Conservation (phyloP, 2,329 filamentous ascomycete species). For the Zymoseptoria ardabiliae region DNA sequence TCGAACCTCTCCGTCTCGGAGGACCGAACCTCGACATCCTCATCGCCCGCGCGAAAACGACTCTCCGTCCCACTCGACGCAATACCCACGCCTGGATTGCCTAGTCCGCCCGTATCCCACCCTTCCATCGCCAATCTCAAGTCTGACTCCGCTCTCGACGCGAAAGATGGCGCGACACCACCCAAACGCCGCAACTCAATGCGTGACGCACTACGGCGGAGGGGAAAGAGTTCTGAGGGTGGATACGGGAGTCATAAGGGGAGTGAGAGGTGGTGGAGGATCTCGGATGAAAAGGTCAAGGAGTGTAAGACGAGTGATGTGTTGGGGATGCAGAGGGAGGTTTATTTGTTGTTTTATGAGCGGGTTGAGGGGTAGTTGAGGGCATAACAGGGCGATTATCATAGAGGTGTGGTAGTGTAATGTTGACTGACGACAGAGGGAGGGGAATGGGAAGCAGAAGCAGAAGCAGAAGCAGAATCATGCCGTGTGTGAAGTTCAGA, state of each 20-base stretch:
- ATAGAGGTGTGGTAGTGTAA: background rate
- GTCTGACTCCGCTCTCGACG: too few species aligned
- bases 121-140: background rate
- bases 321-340: conserved; percentile 86
- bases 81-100: conserved; percentile 15
- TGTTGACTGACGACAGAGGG: background rate
- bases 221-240: background rate
- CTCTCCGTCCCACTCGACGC: background rate
- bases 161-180: conserved; percentile 35
- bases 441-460: too few species aligned
- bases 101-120: conserved; percentile 17
- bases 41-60: background rate
- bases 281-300: conserved; percentile 94
- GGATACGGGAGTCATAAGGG: background rate
- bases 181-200: conserved; percentile 34
- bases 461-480: background rate
- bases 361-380: conserved; percentile 44
- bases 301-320: conserved; percentile 91
- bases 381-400: too few species aligned
- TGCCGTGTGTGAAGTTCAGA: background rate
- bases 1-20: too few species aligned
- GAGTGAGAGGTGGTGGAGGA: conserved; percentile 78
- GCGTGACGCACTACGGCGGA: conserved; percentile 26
- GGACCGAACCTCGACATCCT: background rate
- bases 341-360: conserved; percentile 95